A percentile compares a stretch with the other conserved stretches of the same genome.
Evolutionary conservation across 495 filamentous ascomycete species (phyloP).

Genomic region (Aspergillus biplanus): DNA sequence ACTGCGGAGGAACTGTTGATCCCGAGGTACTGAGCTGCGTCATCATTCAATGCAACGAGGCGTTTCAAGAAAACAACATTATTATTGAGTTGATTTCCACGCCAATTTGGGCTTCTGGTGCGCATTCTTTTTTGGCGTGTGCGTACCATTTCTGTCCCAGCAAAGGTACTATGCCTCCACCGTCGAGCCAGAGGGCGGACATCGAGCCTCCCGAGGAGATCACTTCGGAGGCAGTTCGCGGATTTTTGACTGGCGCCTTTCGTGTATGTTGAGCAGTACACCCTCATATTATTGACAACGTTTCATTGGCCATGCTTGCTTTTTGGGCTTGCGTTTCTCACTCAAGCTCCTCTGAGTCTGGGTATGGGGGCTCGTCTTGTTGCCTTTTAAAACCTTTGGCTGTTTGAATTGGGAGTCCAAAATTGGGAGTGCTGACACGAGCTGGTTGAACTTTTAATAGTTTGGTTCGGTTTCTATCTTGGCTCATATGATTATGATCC

Average conservation of each 20-base stretch:
- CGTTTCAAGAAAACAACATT: neutral
- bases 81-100: neutral
- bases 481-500: constrained; percentile 51
- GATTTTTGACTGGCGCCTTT: constrained; percentile 50
- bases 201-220: constrained; percentile 49
- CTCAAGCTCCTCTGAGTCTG: neutral
- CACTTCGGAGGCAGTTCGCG: constrained; percentile 43
- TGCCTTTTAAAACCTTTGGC: neutral
- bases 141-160: neutral
- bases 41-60: constrained; percentile 6
- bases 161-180: constrained; percentile 41
- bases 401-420: too few species aligned
- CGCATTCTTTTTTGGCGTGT: neutral
- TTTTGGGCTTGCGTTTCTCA: constrained; percentile 5
- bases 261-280: constrained; percentile 37
- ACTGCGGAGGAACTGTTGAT: constrained; percentile 20
- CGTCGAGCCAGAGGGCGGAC: constrained; percentile 39
- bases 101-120: neutral
- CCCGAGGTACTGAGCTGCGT: constrained; percentile 11
- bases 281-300: too few species aligned
- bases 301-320: neutral
- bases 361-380: neutral
- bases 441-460: constrained; percentile 25
- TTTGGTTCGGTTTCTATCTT: constrained; percentile 54
- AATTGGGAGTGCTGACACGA: neutral